Evolutionary conservation across 768 basidiomycete genomes (phyloP), one percentile per base, ranked within the genome.

Genomic region (Boletus subcaerulescens): DNA sequence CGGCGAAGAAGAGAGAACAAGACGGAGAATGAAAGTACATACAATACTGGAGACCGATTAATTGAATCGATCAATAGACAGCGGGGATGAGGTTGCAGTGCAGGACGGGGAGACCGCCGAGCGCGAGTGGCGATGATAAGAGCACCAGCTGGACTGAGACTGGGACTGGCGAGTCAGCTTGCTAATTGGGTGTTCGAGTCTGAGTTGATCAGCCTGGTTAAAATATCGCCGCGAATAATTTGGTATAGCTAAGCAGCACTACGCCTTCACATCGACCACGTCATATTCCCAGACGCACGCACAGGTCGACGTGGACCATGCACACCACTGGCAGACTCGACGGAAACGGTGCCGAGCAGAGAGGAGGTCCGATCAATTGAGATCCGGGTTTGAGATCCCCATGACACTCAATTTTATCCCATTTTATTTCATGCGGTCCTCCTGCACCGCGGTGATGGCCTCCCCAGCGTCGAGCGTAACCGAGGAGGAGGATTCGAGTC

Each of bases 171-270:
- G n/a, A n/a, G 1, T 6, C 17, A n/a, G 39, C 38, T 5, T 9
- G 17, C 18, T 14, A 5, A 18, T n/a, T 48, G 47, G n/a, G 22
- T 18, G 65, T 65, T 57, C 39, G 57, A 57, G 56, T 69, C 57
- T 58, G 50, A 58, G 62, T 61, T 61, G 63, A 50, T n/a, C 41
- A 12, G 44, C 33, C 52, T 42, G 51, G 52, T 26, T 52, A 58
- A 69, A 67, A 62, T 65, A 68, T 63, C 43, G 55, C 36, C 50
- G 57, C 66, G 68, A 68, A 65, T 59, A 65, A 65, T 58, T 50
- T 45, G 36, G 45, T 46, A 52, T 29, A 29, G 26, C 26, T 29
- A 29, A 22, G 26, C 26, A 29, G 26, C 26, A 29, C 50, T 38
- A 42, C 31, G 32, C 29, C 31, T 18, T 17, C 13, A 12, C 12